Base-by-base conservation (phyloP, 2,329 filamentous ascomycete genomes). In the Sarocladium brachiariae region DNA sequence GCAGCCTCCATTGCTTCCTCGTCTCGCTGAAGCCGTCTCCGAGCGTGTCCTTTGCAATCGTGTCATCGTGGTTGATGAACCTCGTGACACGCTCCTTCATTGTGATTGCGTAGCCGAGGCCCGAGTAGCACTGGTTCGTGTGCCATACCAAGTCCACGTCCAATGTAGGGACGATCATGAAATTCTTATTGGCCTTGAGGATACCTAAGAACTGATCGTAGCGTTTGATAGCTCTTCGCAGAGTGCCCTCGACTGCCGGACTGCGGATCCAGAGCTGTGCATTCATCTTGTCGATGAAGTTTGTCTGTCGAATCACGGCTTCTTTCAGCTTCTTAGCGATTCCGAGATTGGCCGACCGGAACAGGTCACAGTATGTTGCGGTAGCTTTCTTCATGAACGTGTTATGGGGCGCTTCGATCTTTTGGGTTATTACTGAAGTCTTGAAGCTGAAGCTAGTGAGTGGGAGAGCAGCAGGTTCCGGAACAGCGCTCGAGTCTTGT, bases 111-210 rank as follows among this genome's bases (percentile, higher is more conserved):
- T 72, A 72, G 1, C 30, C 30, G 19, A 50, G 13, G 2, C 23
- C 52, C 0, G 65, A 58, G 1, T 61, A 63, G 43, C 64, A 65
- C 50, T 71, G 70, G 48, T 73, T 69, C 0, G 71, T 73, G 45
- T 72, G 68, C 71, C 70, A 73, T 1, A 63, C 63, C 0, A 73
- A 57, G 52, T 73, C 70, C 16, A 73, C 64, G 52, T 72, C 70
- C 4, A 70, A 55, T 0, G 70, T 71, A 0, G 71, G 70, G 2
- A 72, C 69, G 3, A 69, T 52, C 13, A 61, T 64, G 9, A 23
- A 59, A 5, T 51, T 49, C 46, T 35, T 49, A 8, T 11, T 19
- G 7, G 18, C 30, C 6, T 39, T 58, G 34, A 71, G 54, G 2
- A 73, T 60, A 9, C 56, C 55, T 33, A 71, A 56, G 51, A 72